These are phyloP conservation scores for Phaeolepiota aurea DNA, from an alignment of 768 basidiomycete species.

Conservation along the genomic window DNA sequence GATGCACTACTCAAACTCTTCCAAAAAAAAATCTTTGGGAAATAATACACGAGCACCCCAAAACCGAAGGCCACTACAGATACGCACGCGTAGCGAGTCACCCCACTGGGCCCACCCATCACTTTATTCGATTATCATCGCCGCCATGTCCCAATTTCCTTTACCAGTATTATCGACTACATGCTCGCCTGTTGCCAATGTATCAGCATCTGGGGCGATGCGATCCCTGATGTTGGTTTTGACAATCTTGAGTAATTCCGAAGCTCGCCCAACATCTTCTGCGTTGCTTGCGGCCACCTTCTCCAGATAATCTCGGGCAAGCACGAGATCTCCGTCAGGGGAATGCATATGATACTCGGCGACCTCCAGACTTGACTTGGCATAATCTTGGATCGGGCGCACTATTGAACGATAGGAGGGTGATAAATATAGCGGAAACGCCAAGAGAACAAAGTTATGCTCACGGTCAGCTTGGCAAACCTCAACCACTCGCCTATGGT, in stretches of 20 bases:
- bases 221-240: conserved; percentile 21
- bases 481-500: conserved; percentile 76
- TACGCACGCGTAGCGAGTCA: too few relatives aligned
- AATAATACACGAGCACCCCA: too few relatives aligned
- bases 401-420: conserved; percentile 31
- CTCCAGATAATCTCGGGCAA: conserved; percentile 71
- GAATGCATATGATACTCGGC: conserved; percentile 69
- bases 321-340: conserved; percentile 52
- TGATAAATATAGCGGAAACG: conserved; percentile 13
- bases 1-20: too few relatives aligned
- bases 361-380: conserved; percentile 77
- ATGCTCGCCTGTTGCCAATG: too few relatives aligned
- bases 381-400: conserved; percentile 68
- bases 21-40: too few relatives aligned
- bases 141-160: too few relatives aligned
- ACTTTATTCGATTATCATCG: too few relatives aligned
- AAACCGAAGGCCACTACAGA: too few relatives aligned
- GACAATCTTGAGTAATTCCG: conserved; percentile 59
- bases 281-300: conserved; percentile 71
- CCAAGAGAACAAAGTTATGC: conserved; percentile 10
- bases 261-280: conserved; percentile 70
- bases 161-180: too few relatives aligned
- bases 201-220: too few relatives aligned
- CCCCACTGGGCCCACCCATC: too few relatives aligned
- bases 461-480: conserved; percentile 57